Conservation (phyloP, 2,329 filamentous ascomycete species). For the Sporothrix euskadiensis region DNA sequence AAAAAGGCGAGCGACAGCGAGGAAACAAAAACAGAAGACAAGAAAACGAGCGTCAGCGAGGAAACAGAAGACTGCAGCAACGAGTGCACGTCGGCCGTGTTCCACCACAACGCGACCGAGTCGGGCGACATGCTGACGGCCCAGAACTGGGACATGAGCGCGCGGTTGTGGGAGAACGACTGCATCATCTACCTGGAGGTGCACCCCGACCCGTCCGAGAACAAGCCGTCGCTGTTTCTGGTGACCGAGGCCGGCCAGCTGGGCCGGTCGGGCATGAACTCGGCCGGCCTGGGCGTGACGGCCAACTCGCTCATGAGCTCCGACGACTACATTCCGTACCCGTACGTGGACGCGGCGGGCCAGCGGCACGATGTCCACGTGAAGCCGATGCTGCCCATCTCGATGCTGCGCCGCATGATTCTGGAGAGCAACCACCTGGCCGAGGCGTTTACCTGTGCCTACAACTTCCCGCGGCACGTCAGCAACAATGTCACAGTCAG, state of each 20-base stretch:
- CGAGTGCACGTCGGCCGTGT: conserved; percentile 32
- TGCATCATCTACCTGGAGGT: conserved; percentile 38
- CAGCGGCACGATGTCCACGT: conserved; percentile 19
- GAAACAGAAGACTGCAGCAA: conserved; percentile 17
- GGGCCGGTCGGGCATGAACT: conserved; percentile 37
- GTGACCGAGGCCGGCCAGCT: conserved; percentile 39
- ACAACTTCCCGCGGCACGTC: conserved; percentile 34
- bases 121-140: conserved; percentile 26
- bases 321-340: conserved; percentile 34
- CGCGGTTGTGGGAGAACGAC: conserved; percentile 33
- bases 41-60: background rate
- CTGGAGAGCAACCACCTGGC: conserved; percentile 34
- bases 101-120: conserved; percentile 25
- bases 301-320: conserved; percentile 37
- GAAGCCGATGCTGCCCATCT: conserved; percentile 34
- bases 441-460: conserved; percentile 29
- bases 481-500: conserved; percentile 36
- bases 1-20: background rate
- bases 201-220: conserved; percentile 31
- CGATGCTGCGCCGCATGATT: conserved; percentile 34
- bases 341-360: conserved; percentile 22
- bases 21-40: too few species aligned
- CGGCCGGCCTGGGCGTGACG: conserved; percentile 35
- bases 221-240: conserved; percentile 34
- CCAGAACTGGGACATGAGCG: conserved; percentile 33